Evolutionary conservation across 2,329 filamentous ascomycete species (phyloP).

Genomic region (Hymenotorrendiella dingleyae): DNA sequence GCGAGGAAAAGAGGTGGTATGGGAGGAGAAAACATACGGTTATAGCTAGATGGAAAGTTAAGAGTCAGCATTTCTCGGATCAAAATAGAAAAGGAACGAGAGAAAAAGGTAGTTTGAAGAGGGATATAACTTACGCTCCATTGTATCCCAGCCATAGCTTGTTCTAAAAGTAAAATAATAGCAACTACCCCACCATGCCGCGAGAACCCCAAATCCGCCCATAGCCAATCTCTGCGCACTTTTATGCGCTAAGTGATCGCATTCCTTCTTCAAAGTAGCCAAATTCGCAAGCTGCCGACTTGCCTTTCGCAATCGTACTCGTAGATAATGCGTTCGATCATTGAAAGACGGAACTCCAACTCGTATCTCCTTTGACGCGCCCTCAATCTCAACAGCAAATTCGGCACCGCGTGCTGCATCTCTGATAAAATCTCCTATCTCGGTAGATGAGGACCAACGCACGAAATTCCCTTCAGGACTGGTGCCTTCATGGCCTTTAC

Average conservation of each 20-base stretch:
- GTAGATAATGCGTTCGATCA: conserved; percentile 84
- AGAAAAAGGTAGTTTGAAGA: too few relatives aligned
- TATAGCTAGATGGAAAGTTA: too few relatives aligned
- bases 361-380: conserved; percentile 58
- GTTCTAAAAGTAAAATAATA: conserved; percentile 69
- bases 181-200: conserved; percentile 65
- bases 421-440: conserved; percentile 90
- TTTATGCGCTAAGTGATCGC: conserved; percentile 70
- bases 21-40: too few relatives aligned
- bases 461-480: conserved; percentile 49
- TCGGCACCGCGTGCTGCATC: conserved; percentile 81
- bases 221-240: conserved; percentile 75
- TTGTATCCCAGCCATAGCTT: conserved; percentile 81
- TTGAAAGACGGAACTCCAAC: conserved; percentile 82
- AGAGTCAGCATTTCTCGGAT: too few relatives aligned
- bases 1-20: too few relatives aligned
- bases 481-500: conserved; percentile 54
- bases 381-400: conserved; percentile 79
- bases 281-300: conserved; percentile 62
- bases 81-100: too few relatives aligned
- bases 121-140: too few relatives aligned
- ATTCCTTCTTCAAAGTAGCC: conserved; percentile 72
- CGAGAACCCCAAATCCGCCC: conserved; percentile 67
- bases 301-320: conserved; percentile 68
- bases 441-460: conserved; percentile 81